Evolutionary conservation across 148 eudicot species (phyloP).

Genomic region (Talinum fruticosum): DNA sequence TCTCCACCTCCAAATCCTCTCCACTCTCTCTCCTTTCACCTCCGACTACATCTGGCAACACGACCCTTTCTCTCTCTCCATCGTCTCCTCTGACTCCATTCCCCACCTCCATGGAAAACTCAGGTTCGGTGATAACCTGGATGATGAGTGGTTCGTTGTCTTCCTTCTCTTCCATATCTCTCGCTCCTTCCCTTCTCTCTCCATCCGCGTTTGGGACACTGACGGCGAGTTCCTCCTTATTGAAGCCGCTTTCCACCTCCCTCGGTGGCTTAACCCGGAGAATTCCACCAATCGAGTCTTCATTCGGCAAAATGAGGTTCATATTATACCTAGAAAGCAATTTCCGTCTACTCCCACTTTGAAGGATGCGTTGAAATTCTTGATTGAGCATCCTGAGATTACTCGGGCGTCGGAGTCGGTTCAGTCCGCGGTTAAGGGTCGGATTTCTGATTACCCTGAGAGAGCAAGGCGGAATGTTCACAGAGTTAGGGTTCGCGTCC

Average conservation of each 20-base stretch:
- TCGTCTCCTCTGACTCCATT: constrained; percentile 25
- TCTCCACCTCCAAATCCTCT: constrained; percentile 71
- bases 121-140: constrained; percentile 75
- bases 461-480: constrained; percentile 50
- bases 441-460: constrained; percentile 53
- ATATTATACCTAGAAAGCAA: constrained; percentile 34
- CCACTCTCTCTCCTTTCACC: constrained; percentile 48
- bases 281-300: constrained; percentile 58
- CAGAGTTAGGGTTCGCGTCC: constrained; percentile 75
- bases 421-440: constrained; percentile 38
- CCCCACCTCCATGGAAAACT: constrained; percentile 79
- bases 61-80: constrained; percentile 59
- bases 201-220: constrained; percentile 55
- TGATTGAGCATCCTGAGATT: constrained; percentile 25
- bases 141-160: constrained; percentile 94
- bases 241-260: constrained; percentile 77
- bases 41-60: constrained; percentile 77
- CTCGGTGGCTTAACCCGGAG: constrained; percentile 74
- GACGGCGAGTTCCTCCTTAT: constrained; percentile 88
- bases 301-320: constrained; percentile 43
- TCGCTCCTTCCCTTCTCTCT: constrained; percentile 41
- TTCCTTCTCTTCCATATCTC: constrained; percentile 60
- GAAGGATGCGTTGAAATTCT: constrained; percentile 33
- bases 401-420: constrained; percentile 40
- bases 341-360: constrained; percentile 38